Percentiles rank a stretch among this genome's conserved stretches.
These are phyloP conservation scores for Punica granatum DNA, from an alignment of 345 rosid genomes.

Conservation along the genomic window DNA sequence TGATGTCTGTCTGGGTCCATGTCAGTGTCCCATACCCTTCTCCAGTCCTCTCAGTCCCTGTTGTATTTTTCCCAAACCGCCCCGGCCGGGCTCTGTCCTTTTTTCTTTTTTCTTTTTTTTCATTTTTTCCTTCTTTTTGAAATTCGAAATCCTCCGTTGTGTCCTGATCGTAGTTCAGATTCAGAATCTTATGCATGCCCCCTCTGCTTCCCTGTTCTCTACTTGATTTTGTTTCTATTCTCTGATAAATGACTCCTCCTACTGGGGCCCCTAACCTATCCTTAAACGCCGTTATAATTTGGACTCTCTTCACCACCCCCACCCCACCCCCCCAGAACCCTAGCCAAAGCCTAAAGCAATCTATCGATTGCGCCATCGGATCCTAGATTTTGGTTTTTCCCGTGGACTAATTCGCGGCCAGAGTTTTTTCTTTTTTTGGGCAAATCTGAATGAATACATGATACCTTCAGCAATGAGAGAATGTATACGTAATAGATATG, in stretches of 20 bases:
- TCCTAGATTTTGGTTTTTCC: background rate
- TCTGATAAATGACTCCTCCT: conserved; percentile 1
- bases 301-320: background rate
- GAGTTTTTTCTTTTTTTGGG: no score
- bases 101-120: no score
- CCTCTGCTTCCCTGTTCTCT: background rate
- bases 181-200: background rate
- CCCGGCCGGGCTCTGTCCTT: background rate
- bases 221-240: conserved; percentile 1
- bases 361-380: no score
- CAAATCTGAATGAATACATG: no score
- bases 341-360: no score
- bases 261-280: background rate
- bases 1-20: background rate
- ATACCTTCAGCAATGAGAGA: no score
- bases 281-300: background rate
- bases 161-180: background rate
- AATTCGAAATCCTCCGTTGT: conserved; percentile 6
- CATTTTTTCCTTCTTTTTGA: no score
- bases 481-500: no score
- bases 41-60: background rate
- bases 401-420: no score
- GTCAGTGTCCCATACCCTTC: conserved; percentile 1
- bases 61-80: background rate
- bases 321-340: no score